Evolutionary conservation across 2,329 filamentous ascomycete genomes (phyloP).

Genomic region (Arthrobotrys sphaeroides): DNA sequence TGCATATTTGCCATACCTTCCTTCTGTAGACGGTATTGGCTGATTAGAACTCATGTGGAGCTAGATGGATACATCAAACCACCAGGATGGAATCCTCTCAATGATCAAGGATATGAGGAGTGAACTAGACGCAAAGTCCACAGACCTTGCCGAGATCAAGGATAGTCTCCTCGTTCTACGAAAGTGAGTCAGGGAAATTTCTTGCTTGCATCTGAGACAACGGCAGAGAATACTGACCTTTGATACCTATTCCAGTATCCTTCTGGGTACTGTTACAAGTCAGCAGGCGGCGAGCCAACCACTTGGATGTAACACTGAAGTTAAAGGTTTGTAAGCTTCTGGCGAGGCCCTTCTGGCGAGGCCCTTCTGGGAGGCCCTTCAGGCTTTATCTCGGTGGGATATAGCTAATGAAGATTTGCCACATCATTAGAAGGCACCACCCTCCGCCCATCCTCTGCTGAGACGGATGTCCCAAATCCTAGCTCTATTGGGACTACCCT

Average conservation of each 20-base stretch:
- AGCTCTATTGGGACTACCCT: constrained; percentile 22
- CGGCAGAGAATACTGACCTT: neutral
- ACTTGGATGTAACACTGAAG: neutral
- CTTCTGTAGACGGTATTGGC: neutral
- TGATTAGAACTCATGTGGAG: neutral
- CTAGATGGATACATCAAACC: constrained; percentile 27
- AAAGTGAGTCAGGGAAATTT: constrained; percentile 5
- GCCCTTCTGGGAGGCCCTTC: too few relatives aligned
- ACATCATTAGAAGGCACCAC: neutral
- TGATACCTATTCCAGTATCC: constrained; percentile 4
- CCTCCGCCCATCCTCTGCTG: neutral
- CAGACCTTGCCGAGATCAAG: constrained; percentile 43
- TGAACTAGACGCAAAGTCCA: constrained; percentile 29
- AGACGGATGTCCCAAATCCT: neutral
- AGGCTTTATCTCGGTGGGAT: neutral
- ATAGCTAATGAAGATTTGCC: constrained; percentile 17
- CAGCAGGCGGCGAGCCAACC: neutral
- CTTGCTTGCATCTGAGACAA: constrained; percentile 1
- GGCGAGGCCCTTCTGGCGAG: neutral
- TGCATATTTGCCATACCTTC: neutral
- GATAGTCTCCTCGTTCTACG: neutral
- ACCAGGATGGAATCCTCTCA: constrained; percentile 12
- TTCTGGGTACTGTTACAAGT: neutral
- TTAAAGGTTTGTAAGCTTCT: constrained; percentile 16
- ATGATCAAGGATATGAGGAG: constrained; percentile 27